Conservation (phyloP, 179 eudicot species). For the Nepenthes alata region DNA sequence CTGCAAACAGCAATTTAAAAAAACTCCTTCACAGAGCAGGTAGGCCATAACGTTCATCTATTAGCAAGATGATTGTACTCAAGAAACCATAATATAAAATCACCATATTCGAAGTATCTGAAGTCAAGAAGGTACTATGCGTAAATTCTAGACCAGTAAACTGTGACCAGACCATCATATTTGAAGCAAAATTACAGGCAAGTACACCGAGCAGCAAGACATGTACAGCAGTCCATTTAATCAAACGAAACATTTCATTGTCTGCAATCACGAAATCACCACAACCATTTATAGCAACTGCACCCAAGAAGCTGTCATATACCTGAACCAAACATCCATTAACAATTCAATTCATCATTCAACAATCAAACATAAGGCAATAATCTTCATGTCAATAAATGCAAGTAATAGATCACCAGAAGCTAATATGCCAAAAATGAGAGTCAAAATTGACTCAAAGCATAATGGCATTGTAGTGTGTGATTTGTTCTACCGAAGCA, state of each 20-base stretch:
- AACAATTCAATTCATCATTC: conserved; percentile 31
- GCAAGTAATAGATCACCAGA: too few relatives aligned
- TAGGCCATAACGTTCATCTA: too few relatives aligned
- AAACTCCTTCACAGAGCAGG: too few relatives aligned
- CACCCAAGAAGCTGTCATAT: conserved; percentile 47
- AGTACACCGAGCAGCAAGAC: conserved; percentile 26
- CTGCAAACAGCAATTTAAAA: too few relatives aligned
- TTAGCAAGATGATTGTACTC: too few relatives aligned
- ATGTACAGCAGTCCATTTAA: conserved; percentile 40
- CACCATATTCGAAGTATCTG: too few relatives aligned
- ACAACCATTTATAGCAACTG: conserved; percentile 33
- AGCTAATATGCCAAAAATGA: too few relatives aligned
- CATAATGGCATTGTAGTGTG: too few relatives aligned
- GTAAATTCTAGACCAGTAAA: not conserved
- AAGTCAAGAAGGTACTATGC: not conserved
- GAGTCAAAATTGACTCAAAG: not conserved
- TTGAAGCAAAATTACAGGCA: not conserved
- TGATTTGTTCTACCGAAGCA: too few relatives aligned
- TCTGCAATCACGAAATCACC: conserved; percentile 44
- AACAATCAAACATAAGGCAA: conserved; percentile 12
- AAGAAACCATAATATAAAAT: too few relatives aligned
- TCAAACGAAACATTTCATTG: conserved; percentile 42
- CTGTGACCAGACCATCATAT: not conserved
- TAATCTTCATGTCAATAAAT: not conserved
- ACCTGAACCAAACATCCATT: conserved; percentile 49